These are phyloP conservation scores for Rhizophlyctis rosea DNA, from an alignment of 192 early-diverging fungal species.

Conservation along the genomic window DNA sequence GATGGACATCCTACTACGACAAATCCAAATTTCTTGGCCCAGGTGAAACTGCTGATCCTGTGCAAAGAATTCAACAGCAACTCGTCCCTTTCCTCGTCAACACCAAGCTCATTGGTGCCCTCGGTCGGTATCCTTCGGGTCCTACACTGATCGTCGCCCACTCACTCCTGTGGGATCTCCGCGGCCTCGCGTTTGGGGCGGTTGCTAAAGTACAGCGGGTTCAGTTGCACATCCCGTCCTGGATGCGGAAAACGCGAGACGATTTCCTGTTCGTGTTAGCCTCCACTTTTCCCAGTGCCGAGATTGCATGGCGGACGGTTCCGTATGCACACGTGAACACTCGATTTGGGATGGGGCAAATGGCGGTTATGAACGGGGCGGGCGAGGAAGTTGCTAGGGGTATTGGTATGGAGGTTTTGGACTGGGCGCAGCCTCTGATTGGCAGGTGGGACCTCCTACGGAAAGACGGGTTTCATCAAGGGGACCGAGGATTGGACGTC, in stretches of 20 bases:
- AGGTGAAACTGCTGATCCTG: not conserved
- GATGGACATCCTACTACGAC: not conserved
- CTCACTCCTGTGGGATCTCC: not conserved
- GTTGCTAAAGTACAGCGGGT: not conserved
- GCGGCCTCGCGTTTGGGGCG: not conserved
- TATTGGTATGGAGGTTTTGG: not conserved
- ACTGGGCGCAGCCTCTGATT: not conserved
- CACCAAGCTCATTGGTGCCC: no score
- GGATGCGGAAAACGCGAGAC: not conserved
- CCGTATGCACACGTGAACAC: not conserved
- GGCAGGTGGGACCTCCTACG: not conserved
- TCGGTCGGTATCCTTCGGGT: no score
- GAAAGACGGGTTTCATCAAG: not conserved
- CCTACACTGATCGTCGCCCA: not conserved
- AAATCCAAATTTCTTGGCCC: not conserved
- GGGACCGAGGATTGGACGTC: not conserved
- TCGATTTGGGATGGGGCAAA: not conserved
- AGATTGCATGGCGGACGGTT: not conserved
- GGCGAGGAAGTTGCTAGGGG: not conserved
- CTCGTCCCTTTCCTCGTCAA: not conserved
- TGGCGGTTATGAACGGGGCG: not conserved
- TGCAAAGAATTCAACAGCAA: not conserved
- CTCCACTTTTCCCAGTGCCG: not conserved
- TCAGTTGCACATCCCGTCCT: not conserved
- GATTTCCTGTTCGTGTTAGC: not conserved